Evolutionary conservation across 305 asterid species (phyloP), one percentile per base, ranked within the genome.

Genomic region (Fraxinus floribunda): DNA sequence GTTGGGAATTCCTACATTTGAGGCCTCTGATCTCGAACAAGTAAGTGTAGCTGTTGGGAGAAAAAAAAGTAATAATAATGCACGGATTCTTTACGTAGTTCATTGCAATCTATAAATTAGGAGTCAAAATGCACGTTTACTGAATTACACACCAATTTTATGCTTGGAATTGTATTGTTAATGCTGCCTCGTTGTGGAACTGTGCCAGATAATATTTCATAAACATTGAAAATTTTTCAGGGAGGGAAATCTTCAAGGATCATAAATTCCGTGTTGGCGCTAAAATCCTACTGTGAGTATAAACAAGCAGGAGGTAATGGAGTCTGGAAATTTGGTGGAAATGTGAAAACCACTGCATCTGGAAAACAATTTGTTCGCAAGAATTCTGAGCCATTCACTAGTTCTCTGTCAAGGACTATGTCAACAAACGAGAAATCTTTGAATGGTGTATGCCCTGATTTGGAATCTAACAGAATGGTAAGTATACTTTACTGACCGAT

Each of bases 21-120:
- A 97, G 90, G 98, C 94, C 76, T 94, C 99, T 87, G 99, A 97
- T 90, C 86, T 94, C 26, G 99, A 97, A 84, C 97, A 94, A 93
- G 99, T 96, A 86, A 68, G 86, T 79, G 6, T 34, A 38, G 64
- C 77, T 77, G 82, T 49, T 86, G 78, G 38, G 66, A 60, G 66
- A 73, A 30, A 8, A 8, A 8, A 39, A 0, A 7, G 34, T 35
- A 46, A 57, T 9, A 75, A 10, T 1, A 4, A 7, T 46, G 15
- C 29, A 38, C 16, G 3, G 38, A 8, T 35, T 78, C 60, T 39
- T 79, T 41, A 16, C 30, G 26, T 57, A 39, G 62, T 79, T 38
- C 74, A 32, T 35, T 22, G 29, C 72, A 62, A 20, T 62, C 35
- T 64, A 64, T 24, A 76, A 24, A 38, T 41, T 39, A 22, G n/a